phyloP scores from a whole-genome alignment of 306 rosid species.

The Gillenia trifoliata region DNA sequence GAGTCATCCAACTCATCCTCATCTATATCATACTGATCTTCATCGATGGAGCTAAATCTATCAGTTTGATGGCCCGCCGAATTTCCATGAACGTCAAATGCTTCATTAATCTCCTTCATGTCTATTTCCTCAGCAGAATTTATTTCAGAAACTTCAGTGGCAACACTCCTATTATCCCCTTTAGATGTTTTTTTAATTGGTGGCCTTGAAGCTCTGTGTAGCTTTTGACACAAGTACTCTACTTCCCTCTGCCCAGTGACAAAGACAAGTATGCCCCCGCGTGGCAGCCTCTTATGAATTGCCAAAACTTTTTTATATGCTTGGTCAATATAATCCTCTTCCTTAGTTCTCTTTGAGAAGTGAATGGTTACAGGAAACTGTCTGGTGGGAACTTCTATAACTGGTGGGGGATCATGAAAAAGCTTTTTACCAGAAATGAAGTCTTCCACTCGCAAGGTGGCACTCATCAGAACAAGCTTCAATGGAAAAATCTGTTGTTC shows the following conservation, averaged over 20 bases:
- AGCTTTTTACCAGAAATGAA: constrained; percentile 58
- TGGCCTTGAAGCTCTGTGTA: constrained; percentile 63
- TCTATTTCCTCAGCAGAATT: constrained; percentile 41
- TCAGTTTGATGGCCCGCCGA: constrained; percentile 45
- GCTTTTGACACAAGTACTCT: constrained; percentile 71
- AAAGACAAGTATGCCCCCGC: constrained; percentile 84
- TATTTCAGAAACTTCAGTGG: constrained; percentile 22
- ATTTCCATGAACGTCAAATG: constrained; percentile 53
- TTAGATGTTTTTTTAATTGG: constrained; percentile 35
- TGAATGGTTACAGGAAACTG: constrained; percentile 74
- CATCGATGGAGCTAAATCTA: constrained; percentile 59
- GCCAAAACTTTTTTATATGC: constrained; percentile 85
- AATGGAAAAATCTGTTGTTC: constrained; percentile 58
- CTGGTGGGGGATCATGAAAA: constrained; percentile 63
- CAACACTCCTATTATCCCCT: constrained; percentile 30
- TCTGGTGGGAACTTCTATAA: constrained; percentile 76
- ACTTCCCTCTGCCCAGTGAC: constrained; percentile 90
- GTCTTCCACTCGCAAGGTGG: constrained; percentile 86
- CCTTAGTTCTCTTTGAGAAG: constrained; percentile 79
- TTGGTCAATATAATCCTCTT: constrained; percentile 62
- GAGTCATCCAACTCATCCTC: constrained; percentile 48
- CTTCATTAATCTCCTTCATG: constrained; percentile 68
- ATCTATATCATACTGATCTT: constrained; percentile 36
- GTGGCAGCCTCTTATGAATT: constrained; percentile 87
- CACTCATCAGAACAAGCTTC: constrained; percentile 94